Evolutionary conservation across 2,329 filamentous ascomycete genomes (phyloP).

Genomic region (Emergomyces pasteurianus): DNA sequence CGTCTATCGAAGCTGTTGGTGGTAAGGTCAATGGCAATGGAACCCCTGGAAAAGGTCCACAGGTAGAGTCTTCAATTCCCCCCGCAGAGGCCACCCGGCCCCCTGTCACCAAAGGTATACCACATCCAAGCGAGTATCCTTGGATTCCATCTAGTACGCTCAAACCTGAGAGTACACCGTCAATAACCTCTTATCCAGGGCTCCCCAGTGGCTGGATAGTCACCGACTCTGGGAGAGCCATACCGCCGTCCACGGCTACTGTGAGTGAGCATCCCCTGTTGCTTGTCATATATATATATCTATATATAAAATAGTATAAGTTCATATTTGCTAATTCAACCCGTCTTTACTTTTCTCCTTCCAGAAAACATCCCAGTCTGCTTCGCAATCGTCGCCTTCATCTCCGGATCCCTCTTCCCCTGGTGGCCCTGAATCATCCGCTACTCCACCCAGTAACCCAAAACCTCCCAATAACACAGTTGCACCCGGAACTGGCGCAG

Average conservation of each 20-base stretch:
- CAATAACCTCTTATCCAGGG: constrained; percentile 31
- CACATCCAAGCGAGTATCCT: constrained; percentile 49
- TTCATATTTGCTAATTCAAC: background rate
- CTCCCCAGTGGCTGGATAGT: constrained; percentile 75
- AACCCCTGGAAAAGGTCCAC: constrained; percentile 34
- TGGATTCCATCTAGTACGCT: constrained; percentile 50
- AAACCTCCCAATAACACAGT: constrained; percentile 4
- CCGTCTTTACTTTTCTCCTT: constrained; percentile 5
- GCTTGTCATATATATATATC: constrained; percentile 7
- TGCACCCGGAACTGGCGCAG: constrained; percentile 14
- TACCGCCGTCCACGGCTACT: constrained; percentile 57
- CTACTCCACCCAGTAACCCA: background rate
- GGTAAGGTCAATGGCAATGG: constrained; percentile 62
- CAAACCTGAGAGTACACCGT: constrained; percentile 31
- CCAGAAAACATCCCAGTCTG: constrained; percentile 42
- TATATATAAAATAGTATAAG: background rate
- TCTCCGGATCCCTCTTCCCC: constrained; percentile 34
- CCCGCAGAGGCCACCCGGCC: constrained; percentile 48
- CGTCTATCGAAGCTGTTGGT: constrained; percentile 69
- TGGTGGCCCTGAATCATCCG: constrained; percentile 32
- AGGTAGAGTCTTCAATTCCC: constrained; percentile 42
- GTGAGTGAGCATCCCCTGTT: constrained; percentile 47
- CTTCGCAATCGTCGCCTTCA: constrained; percentile 37
- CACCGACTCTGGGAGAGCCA: constrained; percentile 64
- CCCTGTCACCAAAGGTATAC: constrained; percentile 4